Evolutionary conservation across 2,329 filamentous ascomycete genomes (phyloP).

Genomic region (Calonectria fujianensis): DNA sequence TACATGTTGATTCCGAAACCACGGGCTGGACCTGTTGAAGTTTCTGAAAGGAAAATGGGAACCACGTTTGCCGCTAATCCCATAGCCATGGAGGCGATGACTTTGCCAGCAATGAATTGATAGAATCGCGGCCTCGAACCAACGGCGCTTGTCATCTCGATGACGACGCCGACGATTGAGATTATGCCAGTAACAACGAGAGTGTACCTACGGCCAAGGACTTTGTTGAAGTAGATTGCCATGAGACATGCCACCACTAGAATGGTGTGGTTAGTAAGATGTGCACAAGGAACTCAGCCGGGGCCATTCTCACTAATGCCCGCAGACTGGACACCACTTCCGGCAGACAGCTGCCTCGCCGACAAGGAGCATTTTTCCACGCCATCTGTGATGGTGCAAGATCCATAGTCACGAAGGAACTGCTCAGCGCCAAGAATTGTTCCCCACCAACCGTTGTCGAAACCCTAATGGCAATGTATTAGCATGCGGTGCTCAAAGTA

Average conservation of each 20-base stretch:
- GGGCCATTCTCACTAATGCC: constrained; percentile 2
- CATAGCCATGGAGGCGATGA: constrained; percentile 14
- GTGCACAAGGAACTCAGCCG: too few species aligned
- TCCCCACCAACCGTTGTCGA: constrained; percentile 22
- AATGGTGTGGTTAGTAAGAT: not conserved
- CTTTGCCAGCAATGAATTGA: constrained; percentile 12
- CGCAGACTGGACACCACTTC: constrained; percentile 7
- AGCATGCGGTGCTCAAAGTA: not conserved
- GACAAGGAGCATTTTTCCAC: not conserved
- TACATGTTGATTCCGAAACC: constrained; percentile 21
- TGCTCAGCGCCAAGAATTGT: constrained; percentile 14
- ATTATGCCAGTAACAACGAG: constrained; percentile 13
- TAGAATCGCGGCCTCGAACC: constrained; percentile 2
- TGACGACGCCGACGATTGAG: constrained; percentile 2
- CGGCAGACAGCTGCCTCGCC: not conserved
- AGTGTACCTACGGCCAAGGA: constrained; percentile 7
- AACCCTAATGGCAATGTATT: not conserved
- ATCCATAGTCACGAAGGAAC: constrained; percentile 18
- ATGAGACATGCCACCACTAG: constrained; percentile 8
- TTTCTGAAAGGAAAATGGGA: constrained; percentile 16
- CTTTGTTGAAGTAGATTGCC: not conserved
- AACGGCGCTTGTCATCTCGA: constrained; percentile 11
- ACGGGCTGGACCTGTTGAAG: constrained; percentile 11
- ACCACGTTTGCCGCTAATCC: constrained; percentile 5
- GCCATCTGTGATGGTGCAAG: constrained; percentile 3